These are phyloP conservation scores for Monilinia laxa DNA, from an alignment of 2,329 filamentous ascomycete genomes.

Conservation along the genomic window DNA sequence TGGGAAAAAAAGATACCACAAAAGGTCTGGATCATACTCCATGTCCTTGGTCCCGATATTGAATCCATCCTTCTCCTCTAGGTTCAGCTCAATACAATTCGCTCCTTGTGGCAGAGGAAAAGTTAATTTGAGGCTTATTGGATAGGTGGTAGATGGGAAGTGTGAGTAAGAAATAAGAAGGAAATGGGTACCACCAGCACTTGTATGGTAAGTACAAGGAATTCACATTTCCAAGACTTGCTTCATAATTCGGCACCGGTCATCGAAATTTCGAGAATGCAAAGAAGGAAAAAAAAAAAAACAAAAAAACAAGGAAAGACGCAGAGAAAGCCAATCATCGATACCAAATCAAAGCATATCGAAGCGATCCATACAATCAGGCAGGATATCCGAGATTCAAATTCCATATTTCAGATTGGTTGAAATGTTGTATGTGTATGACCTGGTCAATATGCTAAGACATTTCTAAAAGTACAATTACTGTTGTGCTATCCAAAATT, in stretches of 20 bases:
- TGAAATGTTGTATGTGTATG: background rate
- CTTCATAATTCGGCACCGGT: background rate
- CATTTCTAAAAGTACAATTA: background rate
- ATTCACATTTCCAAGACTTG: background rate
- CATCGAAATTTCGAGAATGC: background rate
- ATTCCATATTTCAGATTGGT: background rate
- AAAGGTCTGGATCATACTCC: too few relatives aligned
- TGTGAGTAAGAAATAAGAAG: background rate
- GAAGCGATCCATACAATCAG: background rate
- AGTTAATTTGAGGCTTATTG: too few relatives aligned
- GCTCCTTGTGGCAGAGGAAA: background rate
- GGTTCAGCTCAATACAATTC: background rate
- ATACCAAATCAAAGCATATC: background rate
- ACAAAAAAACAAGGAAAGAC: background rate
- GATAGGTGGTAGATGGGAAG: too few relatives aligned
- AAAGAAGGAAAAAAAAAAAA: background rate
- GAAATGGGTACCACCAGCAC: background rate
- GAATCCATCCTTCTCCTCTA: background rate
- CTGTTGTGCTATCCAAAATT: background rate
- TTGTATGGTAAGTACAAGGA: background rate
- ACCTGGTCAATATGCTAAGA: background rate
- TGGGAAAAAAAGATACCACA: too few relatives aligned
- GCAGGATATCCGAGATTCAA: background rate
- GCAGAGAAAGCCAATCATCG: background rate
- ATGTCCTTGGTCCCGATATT: background rate